phyloP scores from a whole-genome alignment of 140 eudicot genomes.

The Ambrosia hybrid region DNA sequence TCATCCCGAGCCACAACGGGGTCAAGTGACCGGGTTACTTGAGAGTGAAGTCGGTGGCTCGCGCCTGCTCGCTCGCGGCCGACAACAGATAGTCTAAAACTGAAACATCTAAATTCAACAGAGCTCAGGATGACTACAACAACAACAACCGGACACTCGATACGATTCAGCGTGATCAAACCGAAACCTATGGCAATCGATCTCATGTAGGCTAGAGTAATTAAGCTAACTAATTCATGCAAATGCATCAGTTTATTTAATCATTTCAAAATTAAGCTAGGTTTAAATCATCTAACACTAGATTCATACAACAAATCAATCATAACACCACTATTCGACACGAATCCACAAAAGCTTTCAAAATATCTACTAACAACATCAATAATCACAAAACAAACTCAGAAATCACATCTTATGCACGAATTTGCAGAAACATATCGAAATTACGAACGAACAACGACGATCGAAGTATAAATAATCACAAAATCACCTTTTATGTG shows the following conservation, averaged over 20 bases:
- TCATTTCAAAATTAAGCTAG: constrained; percentile 5
- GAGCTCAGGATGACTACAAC: background rate
- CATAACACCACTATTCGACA: constrained; percentile 12
- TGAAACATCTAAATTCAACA: too few species aligned
- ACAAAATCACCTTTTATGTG: too few species aligned
- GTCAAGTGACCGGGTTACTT: too few species aligned
- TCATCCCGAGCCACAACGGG: too few species aligned
- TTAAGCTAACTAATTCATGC: background rate
- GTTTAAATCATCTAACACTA: constrained; percentile 17
- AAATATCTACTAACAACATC: background rate
- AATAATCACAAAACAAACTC: background rate
- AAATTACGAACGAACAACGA: constrained; percentile 16
- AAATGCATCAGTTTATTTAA: constrained; percentile 8
- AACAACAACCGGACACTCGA: background rate
- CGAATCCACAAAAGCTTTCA: constrained; percentile 5
- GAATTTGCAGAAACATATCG: background rate
- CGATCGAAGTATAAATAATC: background rate
- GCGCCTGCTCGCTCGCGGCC: too few species aligned
- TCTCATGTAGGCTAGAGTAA: background rate
- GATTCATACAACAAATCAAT: background rate
- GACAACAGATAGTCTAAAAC: too few species aligned
- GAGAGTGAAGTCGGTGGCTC: too few species aligned
- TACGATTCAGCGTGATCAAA: constrained; percentile 6
- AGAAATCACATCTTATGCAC: constrained; percentile 21
- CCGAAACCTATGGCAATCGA: background rate